Evolutionary conservation across 2,329 filamentous ascomycete species (phyloP).

Genomic region (Exophiala mesophila): DNA sequence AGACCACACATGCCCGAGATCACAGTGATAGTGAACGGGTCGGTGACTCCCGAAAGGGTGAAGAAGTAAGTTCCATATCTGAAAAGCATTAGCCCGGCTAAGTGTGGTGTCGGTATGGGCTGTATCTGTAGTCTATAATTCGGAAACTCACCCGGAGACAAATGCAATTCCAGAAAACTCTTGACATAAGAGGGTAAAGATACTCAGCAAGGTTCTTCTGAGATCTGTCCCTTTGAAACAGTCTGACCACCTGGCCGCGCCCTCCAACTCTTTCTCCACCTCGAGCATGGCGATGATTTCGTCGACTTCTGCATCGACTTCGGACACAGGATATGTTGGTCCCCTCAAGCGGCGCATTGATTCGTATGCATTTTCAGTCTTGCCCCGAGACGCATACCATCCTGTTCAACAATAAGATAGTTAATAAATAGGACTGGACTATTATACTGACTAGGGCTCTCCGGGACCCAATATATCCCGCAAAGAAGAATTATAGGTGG

Average conservation of each 20-base stretch:
- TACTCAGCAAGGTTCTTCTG: conserved; percentile 7
- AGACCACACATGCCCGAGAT: conserved; percentile 86
- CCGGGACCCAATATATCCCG: conserved; percentile 56
- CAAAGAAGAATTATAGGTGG: conserved; percentile 47
- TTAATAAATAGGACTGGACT: conserved; percentile 61
- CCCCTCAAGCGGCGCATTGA: conserved; percentile 7
- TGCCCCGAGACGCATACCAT: conserved; percentile 55
- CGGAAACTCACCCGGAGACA: conserved; percentile 49
- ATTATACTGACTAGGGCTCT: conserved; percentile 60
- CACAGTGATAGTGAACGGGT: conserved; percentile 76
- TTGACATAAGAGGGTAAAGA: conserved; percentile 4
- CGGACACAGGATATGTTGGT: conserved; percentile 1
- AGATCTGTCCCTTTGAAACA: conserved; percentile 10
- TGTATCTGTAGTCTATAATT: too few relatives aligned
- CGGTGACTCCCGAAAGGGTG: conserved; percentile 64
- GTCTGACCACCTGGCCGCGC: conserved; percentile 1
- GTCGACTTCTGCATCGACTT: conserved; percentile 9
- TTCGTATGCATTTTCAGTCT: conserved; percentile 1
- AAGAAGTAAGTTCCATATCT: conserved; percentile 81
- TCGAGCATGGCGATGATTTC: conserved; percentile 5
- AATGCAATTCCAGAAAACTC: conserved; percentile 41
- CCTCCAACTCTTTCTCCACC: conserved; percentile 10
- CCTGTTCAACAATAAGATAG: conserved; percentile 69
- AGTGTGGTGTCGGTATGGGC: too few relatives aligned
- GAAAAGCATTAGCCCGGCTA: too few relatives aligned